Conservation (phyloP, 164 flowering plant species). For the Stephania yunnanensis region DNA sequence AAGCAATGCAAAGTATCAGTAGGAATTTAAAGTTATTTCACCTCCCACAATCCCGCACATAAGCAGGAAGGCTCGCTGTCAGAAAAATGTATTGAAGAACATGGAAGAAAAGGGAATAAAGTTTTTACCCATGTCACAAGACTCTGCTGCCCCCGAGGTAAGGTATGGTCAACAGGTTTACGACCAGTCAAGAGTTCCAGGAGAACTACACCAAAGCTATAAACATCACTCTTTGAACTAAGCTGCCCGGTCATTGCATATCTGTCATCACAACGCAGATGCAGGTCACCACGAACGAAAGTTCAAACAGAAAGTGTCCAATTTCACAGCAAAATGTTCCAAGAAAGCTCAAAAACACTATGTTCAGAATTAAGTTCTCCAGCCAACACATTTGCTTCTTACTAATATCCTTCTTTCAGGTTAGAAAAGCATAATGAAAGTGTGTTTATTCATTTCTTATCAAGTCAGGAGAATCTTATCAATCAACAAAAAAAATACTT, state of each 20-base stretch:
- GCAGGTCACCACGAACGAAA: neutral
- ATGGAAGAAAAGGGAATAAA: neutral
- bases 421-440: no score
- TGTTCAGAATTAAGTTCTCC: no score
- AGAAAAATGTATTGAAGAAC: neutral
- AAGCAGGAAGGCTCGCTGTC: neutral
- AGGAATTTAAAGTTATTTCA: neutral
- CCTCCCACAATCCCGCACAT: neutral
- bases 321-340: neutral
- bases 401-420: no score
- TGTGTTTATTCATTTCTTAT: no score
- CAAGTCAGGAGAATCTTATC: no score
- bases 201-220: constrained; percentile 83
- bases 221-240: constrained; percentile 84
- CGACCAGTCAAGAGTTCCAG: constrained; percentile 85
- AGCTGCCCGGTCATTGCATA: constrained; percentile 87
- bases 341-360: neutral
- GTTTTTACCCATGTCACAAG: constrained; percentile 80
- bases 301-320: no score
- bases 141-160: constrained; percentile 88
- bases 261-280: constrained; percentile 32
- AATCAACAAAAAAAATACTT: no score
- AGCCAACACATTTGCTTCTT: no score
- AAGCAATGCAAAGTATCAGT: constrained; percentile 10
- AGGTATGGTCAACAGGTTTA: constrained; percentile 80